Evolutionary conservation across 75 land plant genomes (phyloP).

Genomic region (Isoetes taiwanensis): DNA sequence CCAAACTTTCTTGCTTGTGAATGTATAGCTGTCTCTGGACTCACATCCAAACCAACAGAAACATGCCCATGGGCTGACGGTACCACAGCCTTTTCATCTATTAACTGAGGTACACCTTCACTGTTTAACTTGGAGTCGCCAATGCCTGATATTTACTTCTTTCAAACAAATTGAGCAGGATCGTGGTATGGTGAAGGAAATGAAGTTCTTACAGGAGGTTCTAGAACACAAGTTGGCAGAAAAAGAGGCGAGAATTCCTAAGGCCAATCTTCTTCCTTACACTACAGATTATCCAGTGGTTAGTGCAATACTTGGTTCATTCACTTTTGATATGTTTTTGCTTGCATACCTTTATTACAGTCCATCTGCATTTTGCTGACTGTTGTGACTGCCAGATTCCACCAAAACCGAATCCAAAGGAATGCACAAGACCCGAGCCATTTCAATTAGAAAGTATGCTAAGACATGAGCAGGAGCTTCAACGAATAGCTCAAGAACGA

Average conservation of each 20-base stretch:
- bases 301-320: no score
- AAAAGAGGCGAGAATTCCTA: constrained; percentile 55
- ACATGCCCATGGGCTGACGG: constrained; percentile 26
- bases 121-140: no score
- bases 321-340: no score
- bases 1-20: constrained; percentile 3
- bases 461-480: constrained; percentile 3
- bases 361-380: no score
- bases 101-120: constrained; percentile 93
- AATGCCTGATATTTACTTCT: no score
- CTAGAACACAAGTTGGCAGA: constrained; percentile 45
- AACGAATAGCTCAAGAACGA: neutral
- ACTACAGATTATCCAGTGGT: constrained; percentile 86
- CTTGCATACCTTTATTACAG: neutral
- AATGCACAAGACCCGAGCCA: constrained; percentile 8
- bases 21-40: constrained; percentile 52
- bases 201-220: constrained; percentile 38
- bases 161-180: no score
- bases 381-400: no score
- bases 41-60: constrained; percentile 39
- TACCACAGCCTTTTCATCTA: constrained; percentile 74
- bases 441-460: neutral
- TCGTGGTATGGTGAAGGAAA: constrained; percentile 74
- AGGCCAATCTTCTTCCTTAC: constrained; percentile 78
- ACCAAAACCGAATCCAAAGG: constrained; percentile 5